Base-by-base conservation (phyloP, 2,329 filamentous ascomycete species). In the Fusarium nanum region DNA sequence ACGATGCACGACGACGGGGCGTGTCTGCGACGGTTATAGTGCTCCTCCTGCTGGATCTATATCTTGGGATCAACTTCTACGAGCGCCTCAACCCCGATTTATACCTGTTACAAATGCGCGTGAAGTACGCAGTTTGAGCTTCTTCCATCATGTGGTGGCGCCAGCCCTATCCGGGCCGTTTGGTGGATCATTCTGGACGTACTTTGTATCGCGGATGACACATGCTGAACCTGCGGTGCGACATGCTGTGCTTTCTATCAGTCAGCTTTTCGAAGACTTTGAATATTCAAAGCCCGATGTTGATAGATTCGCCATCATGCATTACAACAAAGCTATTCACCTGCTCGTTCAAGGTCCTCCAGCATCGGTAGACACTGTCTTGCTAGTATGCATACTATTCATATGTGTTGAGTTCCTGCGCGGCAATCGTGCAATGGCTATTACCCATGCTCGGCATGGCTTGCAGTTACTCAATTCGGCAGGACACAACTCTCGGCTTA, bases 21-120 rank as follows among this genome's bases (percentile, higher is more conserved):
- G 86, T 22, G 82, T 82, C 65, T 89, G 87, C 71, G 85, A 87
- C 74, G 87, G 87, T 56, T 88, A 89, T 42, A 66, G 75, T n/a
- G 73, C 78, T n/a, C 72, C 79, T 23, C 74, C 76, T 7, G 61
- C 73, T 0, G 75, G 72, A 1, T 75, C 74, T 14, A 69, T 72
- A 57, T 75, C 77, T 2, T 83, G 81, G 81, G 75, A 79, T 37
- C 76, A 77, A 6, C 78, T 82, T 18, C 77, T 81, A 7, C 74
- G 75, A 10, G 42, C 54, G 4, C 16, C 74, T 4, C 61, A 63
- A 10, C 72, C 69, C 4, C 61, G 70, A 1, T 48, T 61, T 2
- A 72, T 78, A 5, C 62, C 72, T 10, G 47, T 70, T 45, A 70
- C 28, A 32, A 62, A 79, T 32, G 56, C 73, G 7, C 57, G 61